Percentiles rank a stretch among this genome's conserved stretches.
These are phyloP conservation scores for Voacanga thouarsii DNA, from an alignment of 257 asterid species.

Conservation along the genomic window DNA sequence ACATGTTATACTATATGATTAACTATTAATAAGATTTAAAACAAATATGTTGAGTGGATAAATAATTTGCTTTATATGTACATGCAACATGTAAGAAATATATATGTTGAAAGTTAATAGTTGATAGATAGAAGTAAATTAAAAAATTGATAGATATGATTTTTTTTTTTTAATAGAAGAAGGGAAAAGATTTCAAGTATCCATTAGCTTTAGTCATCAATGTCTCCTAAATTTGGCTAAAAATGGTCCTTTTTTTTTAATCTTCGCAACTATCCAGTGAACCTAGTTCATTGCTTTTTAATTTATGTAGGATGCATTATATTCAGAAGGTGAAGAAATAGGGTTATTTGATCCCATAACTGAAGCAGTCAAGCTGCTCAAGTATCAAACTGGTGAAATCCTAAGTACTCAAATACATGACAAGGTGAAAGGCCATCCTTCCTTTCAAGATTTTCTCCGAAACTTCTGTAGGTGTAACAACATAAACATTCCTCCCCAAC, in stretches of 20 bases:
- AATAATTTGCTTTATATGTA: no score
- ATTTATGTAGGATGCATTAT: neutral
- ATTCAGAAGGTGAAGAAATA: neutral
- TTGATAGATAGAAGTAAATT: no score
- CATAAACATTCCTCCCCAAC: conserved; percentile 97
- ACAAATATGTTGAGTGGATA: no score
- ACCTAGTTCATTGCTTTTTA: neutral
- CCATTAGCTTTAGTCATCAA: neutral
- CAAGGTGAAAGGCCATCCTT: conserved; percentile 22
- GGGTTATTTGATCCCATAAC: neutral
- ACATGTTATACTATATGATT: no score
- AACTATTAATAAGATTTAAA: no score
- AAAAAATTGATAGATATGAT: no score
- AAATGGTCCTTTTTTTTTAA: neutral
- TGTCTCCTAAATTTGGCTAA: neutral
- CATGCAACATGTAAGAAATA: no score
- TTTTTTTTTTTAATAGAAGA: no score
- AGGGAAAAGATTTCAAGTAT: no score
- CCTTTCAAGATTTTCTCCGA: conserved; percentile 88
- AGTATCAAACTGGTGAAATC: neutral
- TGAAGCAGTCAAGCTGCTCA: neutral
- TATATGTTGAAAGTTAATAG: no score
- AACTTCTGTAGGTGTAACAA: conserved; percentile 73
- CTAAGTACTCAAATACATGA: neutral
- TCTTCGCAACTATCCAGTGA: neutral